Conservation (phyloP, 75 land plant species). For the Picea sitchensis region DNA sequence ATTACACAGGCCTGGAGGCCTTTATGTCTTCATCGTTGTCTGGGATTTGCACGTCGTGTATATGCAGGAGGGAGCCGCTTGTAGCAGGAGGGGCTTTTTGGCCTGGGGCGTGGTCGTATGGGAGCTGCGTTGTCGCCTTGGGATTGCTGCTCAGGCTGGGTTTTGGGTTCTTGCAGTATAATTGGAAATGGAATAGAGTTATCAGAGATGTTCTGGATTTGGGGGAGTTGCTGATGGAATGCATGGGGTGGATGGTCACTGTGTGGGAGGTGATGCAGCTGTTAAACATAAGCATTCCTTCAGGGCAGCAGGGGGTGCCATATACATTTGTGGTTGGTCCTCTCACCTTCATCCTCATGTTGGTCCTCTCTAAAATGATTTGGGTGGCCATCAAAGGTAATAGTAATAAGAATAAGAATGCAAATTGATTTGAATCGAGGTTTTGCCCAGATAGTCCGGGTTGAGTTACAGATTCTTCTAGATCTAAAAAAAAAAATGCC, state of each 20-base stretch:
- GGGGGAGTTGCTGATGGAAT: neutral
- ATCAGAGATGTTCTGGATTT: neutral
- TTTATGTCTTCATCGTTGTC: slow-evolving; percentile 25
- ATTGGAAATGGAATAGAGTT: neutral
- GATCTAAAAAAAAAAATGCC: no score
- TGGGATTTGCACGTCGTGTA: slow-evolving; percentile 42
- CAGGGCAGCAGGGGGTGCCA: neutral
- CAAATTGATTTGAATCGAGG: no score
- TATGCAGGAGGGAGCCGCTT: slow-evolving; percentile 32
- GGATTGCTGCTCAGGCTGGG: neutral
- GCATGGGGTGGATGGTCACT: neutral
- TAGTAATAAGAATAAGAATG: no score
- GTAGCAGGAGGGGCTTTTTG: slow-evolving; percentile 31
- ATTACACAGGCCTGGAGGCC: slow-evolving; percentile 48
- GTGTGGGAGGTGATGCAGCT: neutral
- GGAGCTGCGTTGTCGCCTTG: neutral
- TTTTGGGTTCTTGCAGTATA: slow-evolving; percentile 1
- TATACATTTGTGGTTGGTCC: neutral
- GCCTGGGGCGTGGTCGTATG: slow-evolving; percentile 37
- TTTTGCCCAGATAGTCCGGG: no score
- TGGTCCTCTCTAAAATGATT: neutral
- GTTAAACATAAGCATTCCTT: neutral
- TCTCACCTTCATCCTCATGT: neutral
- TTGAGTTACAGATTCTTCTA: no score
- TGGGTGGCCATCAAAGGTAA: no score